Conservation (phyloP, 208 protist genomes). For the Leishmania tropica region DNA sequence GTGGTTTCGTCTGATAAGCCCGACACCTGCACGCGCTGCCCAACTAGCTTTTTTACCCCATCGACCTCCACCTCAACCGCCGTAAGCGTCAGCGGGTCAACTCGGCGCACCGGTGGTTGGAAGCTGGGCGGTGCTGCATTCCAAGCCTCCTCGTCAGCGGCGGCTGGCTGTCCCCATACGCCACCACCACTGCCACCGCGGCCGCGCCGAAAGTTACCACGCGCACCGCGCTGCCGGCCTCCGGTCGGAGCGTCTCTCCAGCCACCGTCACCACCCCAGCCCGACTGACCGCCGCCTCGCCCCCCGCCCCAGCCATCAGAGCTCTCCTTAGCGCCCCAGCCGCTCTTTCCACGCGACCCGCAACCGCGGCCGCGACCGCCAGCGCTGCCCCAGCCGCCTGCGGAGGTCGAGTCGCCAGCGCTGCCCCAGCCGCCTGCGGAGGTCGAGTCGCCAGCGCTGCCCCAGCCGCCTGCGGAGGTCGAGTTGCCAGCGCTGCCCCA, state of each 20-base stretch:
- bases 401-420: slow-evolving; percentile 4
- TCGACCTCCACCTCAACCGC: slow-evolving; percentile 90
- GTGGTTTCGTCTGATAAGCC: slow-evolving; percentile 84
- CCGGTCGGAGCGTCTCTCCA: slow-evolving; percentile 27
- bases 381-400: slow-evolving; percentile 2
- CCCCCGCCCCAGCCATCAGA: slow-evolving; percentile 9
- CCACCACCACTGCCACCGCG: slow-evolving; percentile 35
- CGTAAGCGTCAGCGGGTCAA: slow-evolving; percentile 89
- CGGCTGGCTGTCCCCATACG: slow-evolving; percentile 66
- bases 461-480: slow-evolving; percentile 69
- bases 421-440: slow-evolving; percentile 71
- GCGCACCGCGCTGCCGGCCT: slow-evolving; percentile 23
- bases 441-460: slow-evolving; percentile 20
- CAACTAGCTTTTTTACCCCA: slow-evolving; percentile 90
- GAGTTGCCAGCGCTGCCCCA: slow-evolving; percentile 24
- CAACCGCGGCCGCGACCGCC: neutral
- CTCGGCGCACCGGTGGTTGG: slow-evolving; percentile 77
- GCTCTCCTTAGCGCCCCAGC: slow-evolving; percentile 11
- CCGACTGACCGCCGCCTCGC: slow-evolving; percentile 8
- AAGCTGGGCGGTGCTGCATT: slow-evolving; percentile 82
- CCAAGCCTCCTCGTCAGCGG: slow-evolving; percentile 81
- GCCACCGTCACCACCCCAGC: slow-evolving; percentile 27
- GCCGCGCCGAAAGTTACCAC: slow-evolving; percentile 48
- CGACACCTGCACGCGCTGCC: slow-evolving; percentile 82
- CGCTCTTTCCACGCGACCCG: slow-evolving; percentile 4